phyloP scores from a whole-genome alignment of 2,329 filamentous ascomycete genomes.

The Fragosphaeria purpurea region DNA sequence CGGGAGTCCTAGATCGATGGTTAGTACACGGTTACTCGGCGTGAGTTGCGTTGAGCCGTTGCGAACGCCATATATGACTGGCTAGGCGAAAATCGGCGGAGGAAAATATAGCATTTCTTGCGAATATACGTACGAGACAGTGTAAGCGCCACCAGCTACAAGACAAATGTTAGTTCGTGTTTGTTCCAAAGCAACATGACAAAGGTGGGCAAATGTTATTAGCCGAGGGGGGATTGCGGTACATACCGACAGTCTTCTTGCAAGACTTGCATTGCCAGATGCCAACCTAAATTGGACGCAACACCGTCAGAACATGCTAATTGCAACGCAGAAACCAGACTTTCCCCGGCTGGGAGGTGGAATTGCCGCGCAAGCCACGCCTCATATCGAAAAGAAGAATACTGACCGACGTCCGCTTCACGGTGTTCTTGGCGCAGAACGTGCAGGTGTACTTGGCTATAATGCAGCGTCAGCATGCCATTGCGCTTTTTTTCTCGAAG shows the following conservation, averaged over 20 bases:
- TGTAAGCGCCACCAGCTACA: conserved; percentile 74
- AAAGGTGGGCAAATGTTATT: neutral
- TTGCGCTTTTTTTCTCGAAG: no score
- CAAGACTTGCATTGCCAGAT: conserved; percentile 94
- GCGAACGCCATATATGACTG: no score
- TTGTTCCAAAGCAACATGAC: neutral
- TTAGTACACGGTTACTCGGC: neutral
- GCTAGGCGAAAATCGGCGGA: neutral
- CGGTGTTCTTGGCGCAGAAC: conserved; percentile 95
- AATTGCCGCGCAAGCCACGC: no score
- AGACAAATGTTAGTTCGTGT: neutral
- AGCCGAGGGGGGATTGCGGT: neutral
- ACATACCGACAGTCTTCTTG: conserved; percentile 69
- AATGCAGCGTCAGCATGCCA: neutral
- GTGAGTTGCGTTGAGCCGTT: neutral
- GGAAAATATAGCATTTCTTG: neutral
- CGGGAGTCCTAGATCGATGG: conserved; percentile 58
- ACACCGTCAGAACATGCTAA: conserved; percentile 33
- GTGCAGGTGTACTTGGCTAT: conserved; percentile 84
- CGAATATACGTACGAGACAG: conserved; percentile 73
- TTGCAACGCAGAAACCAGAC: no score
- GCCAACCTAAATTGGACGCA: conserved; percentile 1
- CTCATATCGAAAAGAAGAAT: no score
- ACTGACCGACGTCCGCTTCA: conserved; percentile 54
- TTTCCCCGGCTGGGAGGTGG: no score